Evolutionary conservation across 805 yeast species (phyloP).

Genomic region (Kodamaea sagamina): DNA sequence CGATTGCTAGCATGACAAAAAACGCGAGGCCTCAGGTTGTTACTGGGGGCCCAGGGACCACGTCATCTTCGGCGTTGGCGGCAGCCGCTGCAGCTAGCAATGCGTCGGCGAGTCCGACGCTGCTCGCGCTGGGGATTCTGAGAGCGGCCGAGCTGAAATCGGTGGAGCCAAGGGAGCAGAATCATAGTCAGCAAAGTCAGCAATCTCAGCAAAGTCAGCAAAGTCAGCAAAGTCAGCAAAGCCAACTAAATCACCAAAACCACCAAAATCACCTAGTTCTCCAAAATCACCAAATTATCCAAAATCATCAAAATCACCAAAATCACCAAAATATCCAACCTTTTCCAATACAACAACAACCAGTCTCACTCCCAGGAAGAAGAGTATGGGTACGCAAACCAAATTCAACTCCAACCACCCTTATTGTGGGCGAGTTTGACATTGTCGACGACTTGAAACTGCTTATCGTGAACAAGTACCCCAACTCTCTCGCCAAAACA

Average conservation of each 20-base stretch:
- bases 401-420: constrained; percentile 65
- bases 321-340: neutral
- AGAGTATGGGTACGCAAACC: constrained; percentile 59
- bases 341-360: neutral
- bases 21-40: neutral
- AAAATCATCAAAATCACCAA: neutral
- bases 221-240: neutral
- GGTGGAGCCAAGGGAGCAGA: constrained; percentile 3
- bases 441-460: constrained; percentile 81
- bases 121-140: too few species aligned
- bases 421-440: constrained; percentile 60
- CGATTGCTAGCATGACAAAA: constrained; percentile 2
- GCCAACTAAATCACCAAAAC: neutral
- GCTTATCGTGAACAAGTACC: constrained; percentile 61
- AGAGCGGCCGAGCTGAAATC: neutral
- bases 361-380: constrained; percentile 5
- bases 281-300: neutral
- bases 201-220: neutral
- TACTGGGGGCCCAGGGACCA: neutral
- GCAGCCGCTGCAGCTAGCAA: constrained; percentile 7
- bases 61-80: constrained; percentile 8
- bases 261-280: neutral
- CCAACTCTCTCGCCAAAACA: constrained; percentile 60
- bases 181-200: neutral
- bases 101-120: constrained; percentile 5